phyloP scores from a whole-genome alignment of 257 asterid genomes.

The Przewalskia tangutica region DNA sequence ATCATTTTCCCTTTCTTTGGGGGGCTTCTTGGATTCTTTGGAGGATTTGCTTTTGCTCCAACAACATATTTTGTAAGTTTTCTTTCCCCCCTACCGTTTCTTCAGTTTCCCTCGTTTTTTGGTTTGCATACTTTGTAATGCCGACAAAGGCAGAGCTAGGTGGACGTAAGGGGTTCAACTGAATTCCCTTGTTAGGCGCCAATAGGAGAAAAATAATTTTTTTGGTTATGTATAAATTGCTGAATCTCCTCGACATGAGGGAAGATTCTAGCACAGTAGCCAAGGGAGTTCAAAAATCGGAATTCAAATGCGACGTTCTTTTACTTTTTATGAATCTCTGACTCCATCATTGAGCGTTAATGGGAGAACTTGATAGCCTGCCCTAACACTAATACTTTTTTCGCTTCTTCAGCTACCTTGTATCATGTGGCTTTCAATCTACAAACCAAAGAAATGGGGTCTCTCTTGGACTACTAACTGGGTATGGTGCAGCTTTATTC shows the following conservation, averaged over 20 bases:
- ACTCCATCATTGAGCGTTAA: too few relatives aligned
- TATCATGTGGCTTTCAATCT: conserved; percentile 37
- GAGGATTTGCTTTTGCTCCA: conserved; percentile 41
- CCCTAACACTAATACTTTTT: neutral
- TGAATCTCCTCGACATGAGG: neutral
- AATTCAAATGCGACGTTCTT: neutral
- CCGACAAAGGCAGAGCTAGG: neutral
- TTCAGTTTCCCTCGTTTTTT: neutral
- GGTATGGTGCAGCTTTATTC: conserved; percentile 14
- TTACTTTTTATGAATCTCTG: neutral
- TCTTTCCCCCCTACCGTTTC: neutral
- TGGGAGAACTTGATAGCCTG: neutral
- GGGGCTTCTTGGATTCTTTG: conserved; percentile 38
- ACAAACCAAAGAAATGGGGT: conserved; percentile 31
- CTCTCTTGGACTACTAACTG: conserved; percentile 37
- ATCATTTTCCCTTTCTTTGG: conserved; percentile 41
- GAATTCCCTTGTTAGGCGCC: too few relatives aligned
- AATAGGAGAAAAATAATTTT: too few relatives aligned
- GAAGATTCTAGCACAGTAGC: neutral
- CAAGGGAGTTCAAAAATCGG: neutral
- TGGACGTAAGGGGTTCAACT: neutral
- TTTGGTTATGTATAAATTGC: too few relatives aligned
- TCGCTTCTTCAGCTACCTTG: conserved; percentile 34
- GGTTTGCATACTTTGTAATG: neutral
- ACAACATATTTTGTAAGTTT: conserved; percentile 37